A percentile compares a stretch with the other conserved stretches of the same genome.
phyloP scores from a whole-genome alignment of 2,329 filamentous ascomycete genomes.

The Botrytis deweyae region DNA sequence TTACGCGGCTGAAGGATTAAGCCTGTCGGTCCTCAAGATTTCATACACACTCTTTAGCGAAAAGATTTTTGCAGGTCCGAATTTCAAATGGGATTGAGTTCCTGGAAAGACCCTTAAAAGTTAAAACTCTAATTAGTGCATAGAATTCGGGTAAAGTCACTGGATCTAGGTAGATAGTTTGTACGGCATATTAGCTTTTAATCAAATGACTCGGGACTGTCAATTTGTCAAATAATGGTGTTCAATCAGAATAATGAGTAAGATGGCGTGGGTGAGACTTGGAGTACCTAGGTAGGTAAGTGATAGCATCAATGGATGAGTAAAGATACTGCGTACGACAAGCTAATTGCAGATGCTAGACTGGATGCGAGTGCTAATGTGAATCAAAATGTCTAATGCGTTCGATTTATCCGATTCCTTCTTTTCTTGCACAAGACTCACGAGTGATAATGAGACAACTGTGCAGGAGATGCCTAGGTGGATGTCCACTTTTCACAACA shows the following conservation, averaged over 20 bases:
- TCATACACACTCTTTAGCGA: background rate
- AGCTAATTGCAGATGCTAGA: background rate
- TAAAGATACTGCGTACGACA: background rate
- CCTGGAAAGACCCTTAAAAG: background rate
- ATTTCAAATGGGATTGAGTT: background rate
- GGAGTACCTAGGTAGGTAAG: slow-evolving; percentile 1
- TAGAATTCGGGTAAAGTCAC: background rate
- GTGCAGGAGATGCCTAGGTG: background rate
- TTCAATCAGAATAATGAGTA: slow-evolving; percentile 1
- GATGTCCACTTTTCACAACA: slow-evolving; percentile 3
- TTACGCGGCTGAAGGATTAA: slow-evolving; percentile 18
- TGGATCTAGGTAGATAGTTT: background rate
- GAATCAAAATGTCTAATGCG: background rate
- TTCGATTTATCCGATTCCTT: background rate
- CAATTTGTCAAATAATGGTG: slow-evolving; percentile 1
- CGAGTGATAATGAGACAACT: background rate
- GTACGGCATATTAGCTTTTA: slow-evolving; percentile 1
- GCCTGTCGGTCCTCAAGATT: background rate
- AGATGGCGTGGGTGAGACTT: slow-evolving; percentile 1
- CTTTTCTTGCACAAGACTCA: background rate
- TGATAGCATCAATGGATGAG: background rate
- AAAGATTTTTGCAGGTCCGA: background rate
- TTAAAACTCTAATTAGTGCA: background rate
- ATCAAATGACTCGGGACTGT: slow-evolving; percentile 11
- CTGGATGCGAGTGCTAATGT: background rate